phyloP scores from a whole-genome alignment of 2,329 filamentous ascomycete genomes.

The Trichoderma citrinoviride region DNA sequence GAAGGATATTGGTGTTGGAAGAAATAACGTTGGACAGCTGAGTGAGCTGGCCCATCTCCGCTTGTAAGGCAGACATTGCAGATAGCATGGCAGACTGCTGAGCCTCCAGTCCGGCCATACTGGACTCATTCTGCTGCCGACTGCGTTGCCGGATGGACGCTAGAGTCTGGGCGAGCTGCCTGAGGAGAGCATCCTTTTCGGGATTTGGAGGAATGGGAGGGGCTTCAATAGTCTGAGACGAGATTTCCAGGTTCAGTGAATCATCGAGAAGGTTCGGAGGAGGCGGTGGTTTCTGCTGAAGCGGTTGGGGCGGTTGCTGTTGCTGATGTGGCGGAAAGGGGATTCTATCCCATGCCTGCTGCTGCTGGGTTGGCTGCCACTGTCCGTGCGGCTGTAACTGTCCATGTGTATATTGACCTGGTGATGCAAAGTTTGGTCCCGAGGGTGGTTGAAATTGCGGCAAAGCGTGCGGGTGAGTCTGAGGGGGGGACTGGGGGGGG shows the following conservation, averaged over 20 bases:
- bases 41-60: slow-evolving; percentile 69
- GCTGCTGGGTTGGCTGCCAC: slow-evolving; percentile 26
- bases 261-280: slow-evolving; percentile 56
- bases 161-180: slow-evolving; percentile 70
- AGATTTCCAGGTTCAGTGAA: slow-evolving; percentile 51
- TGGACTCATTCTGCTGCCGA: slow-evolving; percentile 68
- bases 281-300: slow-evolving; percentile 22
- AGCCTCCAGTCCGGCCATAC: slow-evolving; percentile 70
- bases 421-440: background rate
- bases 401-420: slow-evolving; percentile 26
- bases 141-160: slow-evolving; percentile 66
- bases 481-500: background rate
- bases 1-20: slow-evolving; percentile 75
- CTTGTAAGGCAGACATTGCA: slow-evolving; percentile 67
- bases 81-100: slow-evolving; percentile 75
- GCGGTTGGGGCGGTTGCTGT: slow-evolving; percentile 9
- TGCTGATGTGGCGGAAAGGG: slow-evolving; percentile 22
- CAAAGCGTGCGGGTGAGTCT: background rate
- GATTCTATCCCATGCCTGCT: slow-evolving; percentile 28
- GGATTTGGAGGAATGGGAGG: slow-evolving; percentile 94
- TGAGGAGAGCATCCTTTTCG: slow-evolving; percentile 84
- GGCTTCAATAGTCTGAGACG: slow-evolving; percentile 55
- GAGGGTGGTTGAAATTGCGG: background rate
- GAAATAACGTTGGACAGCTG: slow-evolving; percentile 68
- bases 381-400: slow-evolving; percentile 23